phyloP scores from a whole-genome alignment of 805 yeast genomes.

The Metschnikowia shivogae region DNA sequence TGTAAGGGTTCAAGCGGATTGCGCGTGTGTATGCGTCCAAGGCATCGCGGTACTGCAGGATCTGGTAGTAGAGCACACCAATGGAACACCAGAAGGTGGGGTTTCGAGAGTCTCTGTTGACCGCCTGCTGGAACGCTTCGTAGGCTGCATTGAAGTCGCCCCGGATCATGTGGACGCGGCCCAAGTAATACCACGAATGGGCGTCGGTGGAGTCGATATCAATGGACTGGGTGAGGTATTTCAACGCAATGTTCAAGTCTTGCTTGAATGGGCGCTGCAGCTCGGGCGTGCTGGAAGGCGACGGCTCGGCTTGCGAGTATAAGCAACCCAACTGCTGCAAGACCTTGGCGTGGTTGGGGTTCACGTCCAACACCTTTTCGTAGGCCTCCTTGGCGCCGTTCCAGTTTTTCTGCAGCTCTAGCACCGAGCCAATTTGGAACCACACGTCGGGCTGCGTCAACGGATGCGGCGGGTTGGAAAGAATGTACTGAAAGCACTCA shows the following conservation, averaged over 20 bases:
- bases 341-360: slow-evolving; percentile 94
- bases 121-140: slow-evolving; percentile 98
- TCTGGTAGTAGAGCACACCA: slow-evolving; percentile 95
- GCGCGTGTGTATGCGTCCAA: slow-evolving; percentile 97
- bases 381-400: slow-evolving; percentile 92
- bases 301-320: slow-evolving; percentile 60
- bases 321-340: slow-evolving; percentile 94
- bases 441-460: slow-evolving; percentile 95
- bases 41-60: slow-evolving; percentile 94
- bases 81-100: slow-evolving; percentile 98
- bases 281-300: slow-evolving; percentile 21
- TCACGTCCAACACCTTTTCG: slow-evolving; percentile 82
- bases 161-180: slow-evolving; percentile 94
- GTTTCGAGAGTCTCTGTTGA: slow-evolving; percentile 91
- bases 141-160: slow-evolving; percentile 94
- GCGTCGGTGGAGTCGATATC: slow-evolving; percentile 91
- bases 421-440: slow-evolving; percentile 96
- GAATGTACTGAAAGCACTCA: slow-evolving; percentile 91
- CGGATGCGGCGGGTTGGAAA: slow-evolving; percentile 91
- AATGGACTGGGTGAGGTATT: slow-evolving; percentile 77
- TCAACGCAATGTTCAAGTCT: slow-evolving; percentile 79
- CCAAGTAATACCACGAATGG: slow-evolving; percentile 95
- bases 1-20: slow-evolving; percentile 90
- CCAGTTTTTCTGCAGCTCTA: slow-evolving; percentile 91
- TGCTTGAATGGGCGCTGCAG: slow-evolving; percentile 47